A percentile compares a stretch with the other conserved stretches of the same genome.
These are phyloP conservation scores for Datura wrightii DNA, from an alignment of 257 asterid genomes.

Conservation along the genomic window DNA sequence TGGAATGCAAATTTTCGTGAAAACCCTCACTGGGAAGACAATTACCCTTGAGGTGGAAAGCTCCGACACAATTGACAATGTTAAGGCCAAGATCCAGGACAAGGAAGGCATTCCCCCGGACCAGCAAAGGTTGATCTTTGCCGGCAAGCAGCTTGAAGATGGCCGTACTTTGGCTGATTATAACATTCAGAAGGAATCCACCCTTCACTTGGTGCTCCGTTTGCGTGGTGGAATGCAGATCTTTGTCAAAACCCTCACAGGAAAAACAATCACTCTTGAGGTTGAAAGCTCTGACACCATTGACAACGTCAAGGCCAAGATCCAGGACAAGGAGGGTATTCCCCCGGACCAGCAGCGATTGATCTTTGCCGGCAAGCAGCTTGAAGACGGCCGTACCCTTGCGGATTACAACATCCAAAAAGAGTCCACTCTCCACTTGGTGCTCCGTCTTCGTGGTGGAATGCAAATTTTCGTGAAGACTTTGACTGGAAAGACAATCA, in stretches of 20 bases:
- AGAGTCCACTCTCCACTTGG: background rate
- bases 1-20: conserved; percentile 49
- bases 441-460: background rate
- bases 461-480: conserved; percentile 8
- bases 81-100: conserved; percentile 65
- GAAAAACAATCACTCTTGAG: background rate
- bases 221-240: background rate
- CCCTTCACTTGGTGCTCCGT: background rate
- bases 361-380: background rate
- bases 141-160: conserved; percentile 43
- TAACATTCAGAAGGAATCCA: background rate
- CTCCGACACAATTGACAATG: conserved; percentile 65
- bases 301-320: background rate
- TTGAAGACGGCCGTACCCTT: background rate
- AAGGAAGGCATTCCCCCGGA: conserved; percentile 49
- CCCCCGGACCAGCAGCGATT: background rate
- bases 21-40: conserved; percentile 44
- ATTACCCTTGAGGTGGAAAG: conserved; percentile 53
- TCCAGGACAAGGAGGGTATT: background rate
- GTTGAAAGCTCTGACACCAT: conserved; percentile 5
- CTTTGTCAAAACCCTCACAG: background rate
- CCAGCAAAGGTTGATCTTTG: conserved; percentile 47
- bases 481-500: background rate
- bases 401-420: background rate
- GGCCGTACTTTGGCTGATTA: conserved; percentile 40